Evolutionary conservation across 192 early-diverging fungal species (phyloP), one percentile per base, ranked within the genome.

Genomic region (Phycomyces nitens): DNA sequence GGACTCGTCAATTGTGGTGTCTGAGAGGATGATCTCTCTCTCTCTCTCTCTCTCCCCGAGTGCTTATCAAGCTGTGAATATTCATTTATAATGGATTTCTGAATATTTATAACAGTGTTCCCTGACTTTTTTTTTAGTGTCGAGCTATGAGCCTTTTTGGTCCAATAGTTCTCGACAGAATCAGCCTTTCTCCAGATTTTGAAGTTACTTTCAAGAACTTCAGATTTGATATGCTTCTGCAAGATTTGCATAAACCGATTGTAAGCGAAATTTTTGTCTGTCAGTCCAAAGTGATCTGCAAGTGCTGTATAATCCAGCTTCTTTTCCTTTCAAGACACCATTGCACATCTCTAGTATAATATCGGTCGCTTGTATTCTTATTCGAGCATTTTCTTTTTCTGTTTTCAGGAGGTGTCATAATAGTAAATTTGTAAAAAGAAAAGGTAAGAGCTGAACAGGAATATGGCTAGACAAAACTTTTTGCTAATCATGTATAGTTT

Each of bases 311-410:
- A 47, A 58, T 39, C 43, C 40, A 58, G 57, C 41, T 58, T 42
- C 41, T 40, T 43, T 58, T 58, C 41, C 43, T 58, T 43, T 58
- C 57, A 44, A 58, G 43, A 42, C 57, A 58, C 57, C 57, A 58
- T 5, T 42, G 57, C 40, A 58, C 43, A 58, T 58, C n/a, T n/a
- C n/a, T 40, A 58, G 57, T 42, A 58, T 39, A 58, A 58, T 34
- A 7, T 5, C 7, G 2, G 29, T 34, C 29, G 29, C 29, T 34
- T 34, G 29, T 34, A 34, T 34, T 7, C 7, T 34, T 34, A 5
- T 34, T 34, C 7, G 29, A 34, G 2, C 29, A 7, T 34, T 34
- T 34, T 34, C 29, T 34, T 7, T n/a, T n/a, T n/a, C n/a, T n/a
- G n/a, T n/a, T 34, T 34, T 2, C 7, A 34, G 29, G 7, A 34